Evolutionary conservation across 495 filamentous ascomycete genomes (phyloP), one percentile per base, ranked within the genome.

Genomic region (Bombardia bombarda): DNA sequence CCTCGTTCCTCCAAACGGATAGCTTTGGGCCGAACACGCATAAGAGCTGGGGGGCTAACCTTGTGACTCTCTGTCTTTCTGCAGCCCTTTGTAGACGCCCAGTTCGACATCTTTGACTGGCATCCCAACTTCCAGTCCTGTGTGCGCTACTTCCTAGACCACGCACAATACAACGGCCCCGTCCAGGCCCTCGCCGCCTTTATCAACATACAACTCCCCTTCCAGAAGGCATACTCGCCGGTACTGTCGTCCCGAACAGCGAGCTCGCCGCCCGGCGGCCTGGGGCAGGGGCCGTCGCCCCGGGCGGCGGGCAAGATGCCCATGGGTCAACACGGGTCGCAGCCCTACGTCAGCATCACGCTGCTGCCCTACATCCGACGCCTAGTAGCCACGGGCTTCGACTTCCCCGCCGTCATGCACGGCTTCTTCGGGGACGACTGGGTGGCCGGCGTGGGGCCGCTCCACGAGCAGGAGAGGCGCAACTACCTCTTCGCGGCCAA

Each of bases 401-500:
- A 96, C 59, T 77, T 79, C 34, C 84, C 85, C 0, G 82, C 80
- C 1, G 78, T 97, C 4, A 66, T 98, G 45, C 87, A 94, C 54
- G 87, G 89, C 24, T 95, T 94, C 68, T 98, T 98, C 55, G 92
- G 92, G 6, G 86, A 96, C 48, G 84, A 94, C 53, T 98, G 89
- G 86, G 60, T 67, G 13, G 58, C 69, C 7, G 92, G 92, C 2
- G 69, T 97, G 25, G 84, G 86, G 0, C 78, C 82, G 3, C 58
- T 96, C 25, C 86, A 95, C 57, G 87, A 96, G 56, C 80, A 83
- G 53, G 92, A 98, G 60, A 75, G 92, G 31, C 77, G 88, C 38
- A 98, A 98, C 55, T 98, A 90, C 56, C 73, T 98, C 19, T 96
- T 96, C 55, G 87, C 89, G 0, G 88, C 90, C 8, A 98, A 96